phyloP scores from a whole-genome alignment of 139 green algal species.

The Closterium sp. region DNA sequence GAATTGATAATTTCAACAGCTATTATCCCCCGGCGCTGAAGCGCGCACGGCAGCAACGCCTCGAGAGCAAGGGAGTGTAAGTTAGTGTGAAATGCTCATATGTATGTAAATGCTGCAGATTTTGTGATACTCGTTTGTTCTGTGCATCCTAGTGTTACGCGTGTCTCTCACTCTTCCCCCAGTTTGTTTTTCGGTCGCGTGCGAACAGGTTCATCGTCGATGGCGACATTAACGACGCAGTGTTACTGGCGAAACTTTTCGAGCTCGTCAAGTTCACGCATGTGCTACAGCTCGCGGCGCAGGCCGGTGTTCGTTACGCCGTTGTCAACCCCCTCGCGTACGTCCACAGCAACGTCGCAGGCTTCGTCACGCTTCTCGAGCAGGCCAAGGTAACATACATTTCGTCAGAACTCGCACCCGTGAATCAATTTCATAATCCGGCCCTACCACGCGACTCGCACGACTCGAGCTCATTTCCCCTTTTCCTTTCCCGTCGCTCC shows the following conservation, averaged over 20 bases:
- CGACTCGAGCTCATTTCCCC: too few relatives aligned
- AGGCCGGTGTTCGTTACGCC: slow-evolving; percentile 71
- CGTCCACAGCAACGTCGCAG: slow-evolving; percentile 70
- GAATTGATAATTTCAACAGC: slow-evolving; percentile 84
- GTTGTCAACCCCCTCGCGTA: slow-evolving; percentile 70
- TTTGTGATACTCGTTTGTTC: not conserved
- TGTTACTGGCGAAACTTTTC: slow-evolving; percentile 62
- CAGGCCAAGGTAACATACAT: too few relatives aligned
- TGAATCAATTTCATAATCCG: too few relatives aligned
- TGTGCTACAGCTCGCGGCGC: slow-evolving; percentile 76
- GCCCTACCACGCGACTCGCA: too few relatives aligned
- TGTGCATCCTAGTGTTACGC: not conserved
- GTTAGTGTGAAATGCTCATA: not conserved
- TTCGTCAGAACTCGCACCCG: too few relatives aligned
- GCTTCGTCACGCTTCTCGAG: slow-evolving; percentile 70
- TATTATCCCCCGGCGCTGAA: slow-evolving; percentile 77
- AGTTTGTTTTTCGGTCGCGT: not conserved
- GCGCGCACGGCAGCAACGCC: slow-evolving; percentile 51
- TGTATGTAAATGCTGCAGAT: not conserved
- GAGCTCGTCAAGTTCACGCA: slow-evolving; percentile 66
- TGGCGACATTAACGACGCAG: slow-evolving; percentile 68
- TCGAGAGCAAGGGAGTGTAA: slow-evolving; percentile 38
- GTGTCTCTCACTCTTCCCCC: not conserved
- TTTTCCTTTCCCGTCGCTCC: not conserved
- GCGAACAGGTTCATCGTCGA: slow-evolving; percentile 54